These are phyloP conservation scores for Lecanicillium sp. DNA, from an alignment of 2,329 filamentous ascomycete species.

Conservation along the genomic window DNA sequence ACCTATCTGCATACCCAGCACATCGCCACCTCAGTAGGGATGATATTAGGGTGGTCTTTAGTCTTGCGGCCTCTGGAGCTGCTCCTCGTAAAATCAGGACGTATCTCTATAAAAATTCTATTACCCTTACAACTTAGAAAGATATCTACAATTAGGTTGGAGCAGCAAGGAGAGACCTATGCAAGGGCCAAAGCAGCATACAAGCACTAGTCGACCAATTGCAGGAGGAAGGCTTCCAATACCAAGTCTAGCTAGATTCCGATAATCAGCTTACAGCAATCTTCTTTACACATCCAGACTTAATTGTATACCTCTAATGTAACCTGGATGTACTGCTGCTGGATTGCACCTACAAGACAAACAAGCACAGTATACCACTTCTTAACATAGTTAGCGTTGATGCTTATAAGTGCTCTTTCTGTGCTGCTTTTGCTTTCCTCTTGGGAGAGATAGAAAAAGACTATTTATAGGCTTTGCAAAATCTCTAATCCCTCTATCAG, in stretches of 20 bases:
- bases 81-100: constrained; percentile 11
- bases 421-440: too few relatives aligned
- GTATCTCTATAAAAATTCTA: constrained; percentile 9
- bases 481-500: constrained; percentile 13
- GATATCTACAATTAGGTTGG: constrained; percentile 17
- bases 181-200: constrained; percentile 14
- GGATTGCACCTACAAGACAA: constrained; percentile 17
- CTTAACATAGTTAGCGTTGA: constrained; percentile 15
- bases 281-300: constrained; percentile 16
- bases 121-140: constrained; percentile 11
- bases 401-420: constrained; percentile 14
- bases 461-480: constrained; percentile 14
- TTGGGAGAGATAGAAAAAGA: constrained; percentile 12
- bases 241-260: constrained; percentile 11
- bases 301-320: constrained; percentile 12
- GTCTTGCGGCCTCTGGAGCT: constrained; percentile 9
- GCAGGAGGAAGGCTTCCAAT: constrained; percentile 14
- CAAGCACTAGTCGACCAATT: constrained; percentile 15
- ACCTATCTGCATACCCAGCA: neutral
- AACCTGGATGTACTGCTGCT: constrained; percentile 14
- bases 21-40: constrained; percentile 3
- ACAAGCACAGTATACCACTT: constrained; percentile 15
- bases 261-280: too few relatives aligned
- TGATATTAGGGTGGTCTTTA: constrained; percentile 1
- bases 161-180: constrained; percentile 7